Evolutionary conservation across 73 alveolate genomes (phyloP), one percentile per base, ranked within the genome.

Genomic region (Urostyla sp.): DNA sequence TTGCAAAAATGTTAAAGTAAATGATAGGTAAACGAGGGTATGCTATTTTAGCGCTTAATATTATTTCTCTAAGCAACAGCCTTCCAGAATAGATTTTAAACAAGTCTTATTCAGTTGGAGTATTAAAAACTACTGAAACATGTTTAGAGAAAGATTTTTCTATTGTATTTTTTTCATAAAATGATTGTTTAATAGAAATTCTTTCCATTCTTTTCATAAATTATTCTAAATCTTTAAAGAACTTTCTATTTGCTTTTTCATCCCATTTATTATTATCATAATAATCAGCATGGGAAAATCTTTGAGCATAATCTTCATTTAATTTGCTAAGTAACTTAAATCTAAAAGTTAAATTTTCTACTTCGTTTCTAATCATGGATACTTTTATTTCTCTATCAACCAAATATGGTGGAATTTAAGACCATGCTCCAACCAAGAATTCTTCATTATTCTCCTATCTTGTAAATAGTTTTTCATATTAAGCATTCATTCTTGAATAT

Each of bases 321-420:
- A 43, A 15, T 38, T 63, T 63, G 43, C 21, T 34, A 16, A 63
- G 44, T 4, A 63, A 43, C 23, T 63, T 63, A 43, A 63, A 40
- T 36, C 26, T 63, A 21, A 63, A 63, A 46, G 44, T 43, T 36
- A 63, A 24, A 43, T 63, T 63, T 38, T 63, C 79, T 40, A 63
- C 26, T 63, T 63, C 79, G n/a, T 63, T 63, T 23, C 79, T 63
- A 6, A 63, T 63, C 79, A 63, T 63, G 45, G 61, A 63, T 45
- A 20, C 7, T 28, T 63, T 63, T 3, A 63, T 63, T 63, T 63
- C 79, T 6, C 5, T 36, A 11, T 63, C 79, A 7, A 63, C 8
- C 31, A 21, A 63, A 24, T 38, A 27, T 2, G 79, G 79, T 6
- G 20, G 21, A 3, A 63, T 38, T 5, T 36, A 3, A 8, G 24